These are phyloP conservation scores for Aegilops tauschii DNA, from an alignment of 176 grass and related monocot species.

Conservation along the genomic window DNA sequence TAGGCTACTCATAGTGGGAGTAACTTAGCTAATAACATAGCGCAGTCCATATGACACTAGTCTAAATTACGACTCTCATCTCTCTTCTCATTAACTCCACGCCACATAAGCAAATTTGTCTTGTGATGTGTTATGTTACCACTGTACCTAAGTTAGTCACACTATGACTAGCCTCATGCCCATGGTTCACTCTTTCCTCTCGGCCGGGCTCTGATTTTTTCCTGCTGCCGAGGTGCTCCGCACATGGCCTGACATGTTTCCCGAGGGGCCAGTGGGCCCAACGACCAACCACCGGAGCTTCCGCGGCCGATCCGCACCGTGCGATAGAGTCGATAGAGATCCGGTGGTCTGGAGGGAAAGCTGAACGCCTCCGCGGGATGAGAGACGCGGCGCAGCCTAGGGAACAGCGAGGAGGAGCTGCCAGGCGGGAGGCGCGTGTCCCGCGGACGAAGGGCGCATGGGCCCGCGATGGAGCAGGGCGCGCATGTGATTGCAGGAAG, in stretches of 20 bases:
- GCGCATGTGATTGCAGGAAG: constrained; percentile 37
- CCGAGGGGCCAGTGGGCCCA: constrained; percentile 21
- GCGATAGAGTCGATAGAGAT: not conserved
- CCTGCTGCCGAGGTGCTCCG: not conserved
- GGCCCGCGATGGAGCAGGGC: constrained; percentile 4
- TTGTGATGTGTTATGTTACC: too few relatives aligned
- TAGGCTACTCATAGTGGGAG: too few relatives aligned
- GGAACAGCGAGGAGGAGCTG: not conserved
- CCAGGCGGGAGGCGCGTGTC: not conserved
- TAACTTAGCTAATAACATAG: too few relatives aligned
- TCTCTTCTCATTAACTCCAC: too few relatives aligned
- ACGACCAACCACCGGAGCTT: constrained; percentile 19
- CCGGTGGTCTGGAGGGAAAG: not conserved
- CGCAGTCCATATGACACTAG: too few relatives aligned
- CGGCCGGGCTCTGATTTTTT: not conserved
- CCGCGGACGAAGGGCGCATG: not conserved
- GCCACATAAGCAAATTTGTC: too few relatives aligned
- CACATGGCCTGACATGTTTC: constrained; percentile 53
- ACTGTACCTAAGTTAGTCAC: too few relatives aligned
- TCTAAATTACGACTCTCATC: too few relatives aligned
- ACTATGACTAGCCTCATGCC: too few relatives aligned
- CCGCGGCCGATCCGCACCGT: not conserved
- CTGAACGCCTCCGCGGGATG: not conserved
- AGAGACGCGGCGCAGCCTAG: not conserved
- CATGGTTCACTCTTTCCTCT: not conserved